Percentiles rank a stretch among this genome's conserved stretches.
These are phyloP conservation scores for Macrocystidia cucumis DNA, from an alignment of 1,284 basidiomycete species.

Conservation along the genomic window DNA sequence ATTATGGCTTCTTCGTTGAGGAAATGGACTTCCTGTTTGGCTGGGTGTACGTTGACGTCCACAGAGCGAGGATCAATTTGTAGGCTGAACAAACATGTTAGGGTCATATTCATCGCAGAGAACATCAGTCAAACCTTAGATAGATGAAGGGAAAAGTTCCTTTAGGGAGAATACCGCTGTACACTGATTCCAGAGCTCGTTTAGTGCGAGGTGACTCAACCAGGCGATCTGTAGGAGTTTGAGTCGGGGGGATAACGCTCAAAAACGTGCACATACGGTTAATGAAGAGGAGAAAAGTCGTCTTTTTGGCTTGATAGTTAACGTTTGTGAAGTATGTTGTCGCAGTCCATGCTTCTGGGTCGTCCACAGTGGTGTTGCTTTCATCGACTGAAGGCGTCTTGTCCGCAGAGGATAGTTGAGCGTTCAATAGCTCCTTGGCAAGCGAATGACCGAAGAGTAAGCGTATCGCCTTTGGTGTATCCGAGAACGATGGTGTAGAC, in stretches of 20 bases:
- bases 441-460: constrained; percentile 79
- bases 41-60: constrained; percentile 98
- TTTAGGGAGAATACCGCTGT: constrained; percentile 85
- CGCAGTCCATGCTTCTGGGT: constrained; percentile 53
- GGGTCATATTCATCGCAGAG: constrained; percentile 1
- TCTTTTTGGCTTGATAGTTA: constrained; percentile 87
- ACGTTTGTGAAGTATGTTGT: constrained; percentile 81
- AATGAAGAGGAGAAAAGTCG: constrained; percentile 88
- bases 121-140: constrained; percentile 51
- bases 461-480: constrained; percentile 68
- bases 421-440: constrained; percentile 73
- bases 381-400: too few relatives aligned
- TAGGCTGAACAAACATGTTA: constrained; percentile 39
- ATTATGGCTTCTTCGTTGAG: constrained; percentile 89
- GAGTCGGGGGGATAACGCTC: constrained; percentile 4
- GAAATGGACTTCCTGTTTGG: constrained; percentile 96
- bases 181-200: constrained; percentile 83
- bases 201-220: constrained; percentile 90
- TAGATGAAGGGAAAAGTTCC: constrained; percentile 91
- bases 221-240: constrained; percentile 63
- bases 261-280: constrained; percentile 63
- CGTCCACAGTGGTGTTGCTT: constrained; percentile 17
- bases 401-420: constrained; percentile 31
- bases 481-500: constrained; percentile 70
- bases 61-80: constrained; percentile 83